Percentiles rank a stretch among this genome's conserved stretches.
Conservation (phyloP, 2,329 filamentous ascomycete species). For the Didymella arachidicola region DNA sequence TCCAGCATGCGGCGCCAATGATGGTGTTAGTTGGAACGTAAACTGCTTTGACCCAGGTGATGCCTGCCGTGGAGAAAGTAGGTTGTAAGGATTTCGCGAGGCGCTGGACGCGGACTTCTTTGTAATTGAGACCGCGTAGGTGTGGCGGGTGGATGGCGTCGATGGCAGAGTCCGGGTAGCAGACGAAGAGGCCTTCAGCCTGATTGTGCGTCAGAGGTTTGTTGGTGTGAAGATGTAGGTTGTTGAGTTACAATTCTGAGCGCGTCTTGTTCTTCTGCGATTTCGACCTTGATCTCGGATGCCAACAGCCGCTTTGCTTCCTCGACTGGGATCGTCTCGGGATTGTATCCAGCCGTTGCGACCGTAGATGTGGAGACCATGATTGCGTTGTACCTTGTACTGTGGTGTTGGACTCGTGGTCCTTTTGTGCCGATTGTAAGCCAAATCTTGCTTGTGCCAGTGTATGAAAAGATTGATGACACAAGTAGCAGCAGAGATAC, state of each 20-base stretch:
- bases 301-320: slow-evolving; percentile 29
- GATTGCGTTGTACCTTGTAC: neutral
- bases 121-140: slow-evolving; percentile 21
- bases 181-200: slow-evolving; percentile 42
- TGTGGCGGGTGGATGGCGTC: slow-evolving; percentile 32
- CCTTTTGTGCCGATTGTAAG: neutral
- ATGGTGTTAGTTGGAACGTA: slow-evolving; percentile 28
- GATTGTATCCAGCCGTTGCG: slow-evolving; percentile 3
- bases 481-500: slow-evolving; percentile 6
- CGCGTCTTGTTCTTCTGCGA: slow-evolving; percentile 30
- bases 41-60: slow-evolving; percentile 42
- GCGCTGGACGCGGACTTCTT: slow-evolving; percentile 26
- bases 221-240: neutral
- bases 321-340: slow-evolving; percentile 34
- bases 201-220: slow-evolving; percentile 13
- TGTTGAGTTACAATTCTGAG: slow-evolving; percentile 24
- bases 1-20: slow-evolving; percentile 43
- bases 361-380: slow-evolving; percentile 1
- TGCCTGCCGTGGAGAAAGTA: slow-evolving; percentile 24
- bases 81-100: slow-evolving; percentile 35
- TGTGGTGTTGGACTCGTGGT: neutral
- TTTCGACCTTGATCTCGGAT: slow-evolving; percentile 28
- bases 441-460: neutral
- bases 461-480: neutral
- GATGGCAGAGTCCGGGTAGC: slow-evolving; percentile 35